These are phyloP conservation scores for Tolypocladium sp. DNA, from an alignment of 2,329 filamentous ascomycete species.

Conservation along the genomic window DNA sequence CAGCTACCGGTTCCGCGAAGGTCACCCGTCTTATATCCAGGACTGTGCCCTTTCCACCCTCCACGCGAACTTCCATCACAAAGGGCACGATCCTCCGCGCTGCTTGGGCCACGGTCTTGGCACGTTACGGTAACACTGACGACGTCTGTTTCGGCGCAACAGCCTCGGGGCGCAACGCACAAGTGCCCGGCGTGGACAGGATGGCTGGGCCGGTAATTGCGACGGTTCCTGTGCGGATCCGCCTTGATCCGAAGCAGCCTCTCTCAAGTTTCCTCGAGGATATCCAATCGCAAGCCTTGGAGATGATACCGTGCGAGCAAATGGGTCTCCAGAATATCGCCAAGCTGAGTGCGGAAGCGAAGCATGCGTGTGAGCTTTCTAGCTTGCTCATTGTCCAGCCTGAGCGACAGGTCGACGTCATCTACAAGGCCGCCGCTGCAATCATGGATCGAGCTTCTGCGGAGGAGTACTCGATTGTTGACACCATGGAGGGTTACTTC, in stretches of 20 bases:
- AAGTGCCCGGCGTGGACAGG: constrained; percentile 13
- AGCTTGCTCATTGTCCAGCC: constrained; percentile 17
- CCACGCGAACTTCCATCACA: constrained; percentile 3
- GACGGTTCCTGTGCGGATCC: constrained; percentile 16
- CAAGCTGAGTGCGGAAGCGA: constrained; percentile 6
- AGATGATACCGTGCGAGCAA: constrained; percentile 10
- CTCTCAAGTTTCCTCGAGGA: constrained; percentile 9
- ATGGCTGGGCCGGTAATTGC: constrained; percentile 20
- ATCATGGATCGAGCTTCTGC: neutral
- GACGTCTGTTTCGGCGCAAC: constrained; percentile 17
- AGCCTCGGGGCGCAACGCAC: constrained; percentile 17
- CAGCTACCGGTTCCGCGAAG: neutral
- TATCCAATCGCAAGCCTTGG: constrained; percentile 3
- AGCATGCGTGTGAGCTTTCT: constrained; percentile 14
- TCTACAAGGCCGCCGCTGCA: neutral
- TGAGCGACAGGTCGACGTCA: neutral
- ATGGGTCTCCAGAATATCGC: constrained; percentile 13
- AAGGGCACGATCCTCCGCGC: constrained; percentile 13
- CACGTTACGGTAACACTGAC: constrained; percentile 7
- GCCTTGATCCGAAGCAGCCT: constrained; percentile 2
- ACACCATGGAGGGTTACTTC: constrained; percentile 2
- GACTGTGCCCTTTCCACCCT: neutral
- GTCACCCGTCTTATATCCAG: neutral
- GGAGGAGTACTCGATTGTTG: neutral
- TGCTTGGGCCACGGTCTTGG: constrained; percentile 15